Evolutionary conservation across 1,284 basidiomycete species (phyloP).

Genomic region (Porodaedalea pini): DNA sequence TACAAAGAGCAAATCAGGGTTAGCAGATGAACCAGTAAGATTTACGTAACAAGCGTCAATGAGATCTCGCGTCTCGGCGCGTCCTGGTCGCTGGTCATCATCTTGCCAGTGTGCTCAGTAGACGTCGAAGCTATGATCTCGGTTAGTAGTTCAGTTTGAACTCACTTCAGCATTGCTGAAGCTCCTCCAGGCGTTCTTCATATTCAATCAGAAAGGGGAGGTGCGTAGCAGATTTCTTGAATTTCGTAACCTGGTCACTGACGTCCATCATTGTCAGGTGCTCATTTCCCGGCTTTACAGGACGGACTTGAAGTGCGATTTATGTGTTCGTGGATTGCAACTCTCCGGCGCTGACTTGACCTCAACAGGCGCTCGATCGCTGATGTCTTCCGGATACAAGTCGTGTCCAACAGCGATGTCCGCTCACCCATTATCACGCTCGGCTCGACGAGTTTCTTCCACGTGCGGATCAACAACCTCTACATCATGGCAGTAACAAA

Average conservation of each 20-base stretch:
- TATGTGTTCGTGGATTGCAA: background rate
- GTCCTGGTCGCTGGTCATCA: too few species aligned
- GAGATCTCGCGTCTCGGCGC: background rate
- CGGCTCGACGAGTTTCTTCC: constrained; percentile 96
- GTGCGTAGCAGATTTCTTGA: constrained; percentile 41
- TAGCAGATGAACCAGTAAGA: too few species aligned
- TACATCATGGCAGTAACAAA: constrained; percentile 95
- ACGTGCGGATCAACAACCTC: constrained; percentile 92
- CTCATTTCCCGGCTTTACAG: constrained; percentile 91
- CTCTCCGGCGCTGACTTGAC: background rate
- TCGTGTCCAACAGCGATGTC: constrained; percentile 95
- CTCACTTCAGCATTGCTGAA: background rate
- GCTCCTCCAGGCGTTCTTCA: constrained; percentile 81
- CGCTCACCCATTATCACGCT: constrained; percentile 97
- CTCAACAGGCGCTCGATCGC: constrained; percentile 89
- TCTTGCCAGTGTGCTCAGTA: background rate
- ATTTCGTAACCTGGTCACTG: background rate
- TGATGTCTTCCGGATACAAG: constrained; percentile 96
- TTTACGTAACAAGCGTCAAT: background rate
- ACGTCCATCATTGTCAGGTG: constrained; percentile 50
- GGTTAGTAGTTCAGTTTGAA: constrained; percentile 19
- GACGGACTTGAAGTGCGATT: constrained; percentile 85
- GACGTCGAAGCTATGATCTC: constrained; percentile 27
- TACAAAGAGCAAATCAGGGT: too few species aligned
- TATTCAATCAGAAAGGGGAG: constrained; percentile 98